Conservation (phyloP, 352 stramenopile genomes). For the Phytophthora sp. region DNA sequence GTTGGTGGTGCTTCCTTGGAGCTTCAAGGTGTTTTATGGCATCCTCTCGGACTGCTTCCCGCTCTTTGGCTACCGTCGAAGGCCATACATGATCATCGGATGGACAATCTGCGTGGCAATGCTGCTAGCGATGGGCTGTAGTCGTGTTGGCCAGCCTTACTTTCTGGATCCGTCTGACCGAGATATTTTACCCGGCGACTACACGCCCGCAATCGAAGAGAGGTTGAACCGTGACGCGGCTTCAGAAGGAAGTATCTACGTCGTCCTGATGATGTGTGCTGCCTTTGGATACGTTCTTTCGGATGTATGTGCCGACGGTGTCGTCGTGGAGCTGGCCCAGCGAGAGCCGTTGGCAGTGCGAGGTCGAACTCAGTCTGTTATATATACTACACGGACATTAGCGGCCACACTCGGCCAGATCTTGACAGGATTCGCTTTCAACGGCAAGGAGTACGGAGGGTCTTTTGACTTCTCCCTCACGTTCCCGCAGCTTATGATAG, state of each 20-base stretch:
- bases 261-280: not conserved
- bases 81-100: not conserved
- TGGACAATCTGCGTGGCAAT: not conserved
- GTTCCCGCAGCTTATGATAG: not conserved
- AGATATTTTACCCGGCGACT: not conserved
- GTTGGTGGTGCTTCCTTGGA: not conserved
- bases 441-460: not conserved
- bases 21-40: not conserved
- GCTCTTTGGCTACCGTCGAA: not conserved
- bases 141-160: not conserved
- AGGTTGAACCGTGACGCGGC: not conserved
- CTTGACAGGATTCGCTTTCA: not conserved
- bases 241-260: not conserved
- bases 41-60: constrained; percentile 3
- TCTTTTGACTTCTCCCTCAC: not conserved
- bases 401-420: not conserved
- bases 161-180: not conserved
- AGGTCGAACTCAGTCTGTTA: not conserved
- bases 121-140: not conserved
- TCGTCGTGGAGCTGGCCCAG: not conserved
- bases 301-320: not conserved
- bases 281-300: not conserved
- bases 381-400: not conserved
- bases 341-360: not conserved
- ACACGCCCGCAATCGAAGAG: not conserved